Conservation (phyloP, 305 asterid genomes). For the Fraxinus greggii region DNA sequence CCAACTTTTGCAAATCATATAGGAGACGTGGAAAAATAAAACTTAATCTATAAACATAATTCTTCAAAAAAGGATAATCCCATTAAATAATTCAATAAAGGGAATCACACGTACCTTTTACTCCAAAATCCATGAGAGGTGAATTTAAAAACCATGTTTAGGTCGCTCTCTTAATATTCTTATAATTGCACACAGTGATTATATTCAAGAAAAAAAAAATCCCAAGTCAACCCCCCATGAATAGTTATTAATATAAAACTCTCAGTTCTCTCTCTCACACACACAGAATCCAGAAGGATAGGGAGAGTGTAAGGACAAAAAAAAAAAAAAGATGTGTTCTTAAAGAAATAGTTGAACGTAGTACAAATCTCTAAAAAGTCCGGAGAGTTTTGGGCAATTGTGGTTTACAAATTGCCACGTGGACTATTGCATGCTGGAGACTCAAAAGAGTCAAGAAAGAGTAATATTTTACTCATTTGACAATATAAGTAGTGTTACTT, state of each 20-base stretch:
- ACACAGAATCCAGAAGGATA: background rate
- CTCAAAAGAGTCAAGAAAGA: background rate
- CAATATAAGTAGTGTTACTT: background rate
- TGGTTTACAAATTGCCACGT: conserved; percentile 58
- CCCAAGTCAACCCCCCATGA: conserved; percentile 12
- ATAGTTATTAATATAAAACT: background rate
- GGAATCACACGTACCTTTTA: conserved; percentile 33
- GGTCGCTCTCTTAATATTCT: background rate
- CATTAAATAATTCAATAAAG: conserved; percentile 23
- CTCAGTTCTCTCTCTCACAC: background rate
- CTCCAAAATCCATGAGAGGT: background rate
- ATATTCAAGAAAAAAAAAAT: background rate
- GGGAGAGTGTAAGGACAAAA: background rate
- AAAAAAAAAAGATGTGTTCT: background rate
- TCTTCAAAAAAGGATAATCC: background rate
- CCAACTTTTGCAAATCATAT: background rate
- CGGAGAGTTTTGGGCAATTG: conserved; percentile 24
- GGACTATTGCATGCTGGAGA: conserved; percentile 39
- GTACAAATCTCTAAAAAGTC: conserved; percentile 9
- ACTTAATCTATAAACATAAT: background rate
- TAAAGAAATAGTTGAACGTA: background rate
- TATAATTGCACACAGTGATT: background rate
- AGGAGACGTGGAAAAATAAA: conserved; percentile 7
- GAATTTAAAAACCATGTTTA: background rate
- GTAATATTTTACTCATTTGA: background rate